Evolutionary conservation across 176 grass and related monocot species (phyloP), one percentile per base, ranked within the genome.

Genomic region (Oropetium thomaeum): DNA sequence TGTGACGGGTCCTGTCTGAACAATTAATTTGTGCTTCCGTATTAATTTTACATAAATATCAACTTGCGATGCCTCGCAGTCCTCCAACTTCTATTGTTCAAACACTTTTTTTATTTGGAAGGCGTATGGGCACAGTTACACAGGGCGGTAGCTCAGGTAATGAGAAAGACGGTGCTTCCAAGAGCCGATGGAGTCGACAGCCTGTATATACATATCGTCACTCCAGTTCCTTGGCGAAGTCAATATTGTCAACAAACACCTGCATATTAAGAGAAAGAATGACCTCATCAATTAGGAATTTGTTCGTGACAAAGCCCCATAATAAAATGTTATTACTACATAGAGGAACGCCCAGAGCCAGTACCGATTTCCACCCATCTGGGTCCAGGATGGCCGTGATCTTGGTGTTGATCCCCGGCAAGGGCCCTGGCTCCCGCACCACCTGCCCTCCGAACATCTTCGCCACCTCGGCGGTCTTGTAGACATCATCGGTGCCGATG

Each of bases 341-440:
- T 30, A 29, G 22, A 55, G 2, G 3, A 55, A 55, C 13, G 32
- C 19, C 19, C 2, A 7, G 7, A n/a, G 25, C 37, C n/a, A 55
- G 49, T 92, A 91, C 90, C 58, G 83, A 78, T 93, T 97, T 97
- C 88, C 90, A 93, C 14, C 86, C 90, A 67, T 97, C 90, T 61
- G 94, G 90, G 81, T 97, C 88, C 57, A 97, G 32, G 60, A 92
- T 89, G 58, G 90, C 7, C 4, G 94, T 93, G 59, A 93, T 97
- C 81, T 91, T 93, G 45, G 90, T 97, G 62, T 61, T 74, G 67
- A 97, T 87, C 69, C 83, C 90, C 0, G 83, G 86, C 66, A 97
- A 78, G 8, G 90, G 86, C 57, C 90, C 93, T 0, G 93, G 83
- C 85, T 97, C 88, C 11, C 77, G 88, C 41, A 81, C 78, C 6